Percentiles rank a stretch among this genome's conserved stretches.
Conservation (phyloP, 2,329 filamentous ascomycete species). For the Beauveria scarabaeidicola region DNA sequence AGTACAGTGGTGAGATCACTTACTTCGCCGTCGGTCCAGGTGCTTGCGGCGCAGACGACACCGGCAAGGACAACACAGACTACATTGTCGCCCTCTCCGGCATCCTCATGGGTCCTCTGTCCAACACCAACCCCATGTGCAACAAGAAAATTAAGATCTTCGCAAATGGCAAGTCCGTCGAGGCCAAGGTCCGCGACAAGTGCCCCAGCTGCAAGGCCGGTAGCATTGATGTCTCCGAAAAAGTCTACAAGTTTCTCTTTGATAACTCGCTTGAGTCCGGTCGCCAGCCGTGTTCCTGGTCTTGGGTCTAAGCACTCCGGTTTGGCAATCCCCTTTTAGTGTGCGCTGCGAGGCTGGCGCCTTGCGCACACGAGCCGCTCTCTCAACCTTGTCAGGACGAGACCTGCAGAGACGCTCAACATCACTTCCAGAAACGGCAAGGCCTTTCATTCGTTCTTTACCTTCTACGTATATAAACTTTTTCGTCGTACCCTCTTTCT, state of each 20-base stretch:
- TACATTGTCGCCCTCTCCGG: slow-evolving; percentile 62
- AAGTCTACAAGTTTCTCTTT: slow-evolving; percentile 46
- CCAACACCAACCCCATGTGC: slow-evolving; percentile 64
- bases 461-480: slow-evolving; percentile 3
- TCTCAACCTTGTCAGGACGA: slow-evolving; percentile 10
- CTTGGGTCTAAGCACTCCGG: slow-evolving; percentile 31
- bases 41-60: slow-evolving; percentile 57
- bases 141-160: slow-evolving; percentile 58
- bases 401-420: slow-evolving; percentile 5
- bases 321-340: not conserved
- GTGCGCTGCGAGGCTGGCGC: slow-evolving; percentile 9
- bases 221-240: slow-evolving; percentile 53
- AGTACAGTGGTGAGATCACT: slow-evolving; percentile 57
- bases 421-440: not conserved
- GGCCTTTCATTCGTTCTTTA: not conserved
- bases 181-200: slow-evolving; percentile 61
- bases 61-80: slow-evolving; percentile 43
- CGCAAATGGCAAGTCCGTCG: slow-evolving; percentile 47
- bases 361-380: not conserved
- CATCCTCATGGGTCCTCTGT: slow-evolving; percentile 51
- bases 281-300: slow-evolving; percentile 36
- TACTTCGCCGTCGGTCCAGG: slow-evolving; percentile 64
- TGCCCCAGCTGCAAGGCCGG: slow-evolving; percentile 56
- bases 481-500: slow-evolving; percentile 3
- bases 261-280: slow-evolving; percentile 34